These are phyloP conservation scores for Fusarium sp. DNA, from an alignment of 2,329 filamentous ascomycete species.

Conservation along the genomic window DNA sequence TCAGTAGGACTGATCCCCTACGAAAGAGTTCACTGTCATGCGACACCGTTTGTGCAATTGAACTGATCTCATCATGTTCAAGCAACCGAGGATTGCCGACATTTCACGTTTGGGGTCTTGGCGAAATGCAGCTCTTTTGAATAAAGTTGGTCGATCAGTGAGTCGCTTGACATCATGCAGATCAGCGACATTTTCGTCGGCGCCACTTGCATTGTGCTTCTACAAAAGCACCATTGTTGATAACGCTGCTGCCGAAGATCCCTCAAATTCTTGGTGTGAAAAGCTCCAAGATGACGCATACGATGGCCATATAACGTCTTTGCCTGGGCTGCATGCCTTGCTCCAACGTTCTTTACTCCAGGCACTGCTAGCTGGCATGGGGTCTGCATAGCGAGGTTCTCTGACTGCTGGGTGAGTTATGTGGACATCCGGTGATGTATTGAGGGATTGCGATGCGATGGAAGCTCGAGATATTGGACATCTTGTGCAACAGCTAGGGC, in stretches of 20 bases:
- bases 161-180: background rate
- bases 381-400: background rate
- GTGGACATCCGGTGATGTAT: background rate
- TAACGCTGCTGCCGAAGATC: background rate
- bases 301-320: background rate
- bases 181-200: background rate
- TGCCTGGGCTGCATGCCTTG: background rate
- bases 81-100: background rate
- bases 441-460: accelerated
- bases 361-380: background rate
- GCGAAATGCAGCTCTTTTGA: background rate
- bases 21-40: too few species aligned
- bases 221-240: background rate
- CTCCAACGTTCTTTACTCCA: background rate
- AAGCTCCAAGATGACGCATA: background rate
- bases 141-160: background rate
- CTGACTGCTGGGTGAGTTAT: too few species aligned
- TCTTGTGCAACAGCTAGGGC: accelerated
- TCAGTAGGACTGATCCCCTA: too few species aligned
- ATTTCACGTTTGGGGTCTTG: background rate
- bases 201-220: background rate
- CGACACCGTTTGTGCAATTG: background rate
- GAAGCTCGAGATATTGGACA: accelerated
- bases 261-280: accelerated
- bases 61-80: too few species aligned